phyloP scores from a whole-genome alignment of 2,329 filamentous ascomycete genomes.

The Aspergillus piperis region DNA sequence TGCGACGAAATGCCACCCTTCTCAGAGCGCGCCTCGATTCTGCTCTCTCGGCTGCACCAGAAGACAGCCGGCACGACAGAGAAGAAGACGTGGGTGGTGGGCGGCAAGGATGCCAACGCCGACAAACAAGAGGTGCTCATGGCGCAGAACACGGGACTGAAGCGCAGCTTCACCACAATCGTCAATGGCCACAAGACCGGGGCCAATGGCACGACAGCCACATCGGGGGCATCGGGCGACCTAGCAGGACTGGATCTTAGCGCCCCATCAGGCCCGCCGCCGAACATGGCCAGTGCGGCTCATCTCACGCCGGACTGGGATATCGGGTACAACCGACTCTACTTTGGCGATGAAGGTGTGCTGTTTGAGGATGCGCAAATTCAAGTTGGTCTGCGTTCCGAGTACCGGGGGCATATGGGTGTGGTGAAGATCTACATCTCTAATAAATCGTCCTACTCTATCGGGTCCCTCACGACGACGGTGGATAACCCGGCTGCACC shows the following conservation, averaged over 20 bases:
- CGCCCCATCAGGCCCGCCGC: conserved; percentile 59
- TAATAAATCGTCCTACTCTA: conserved; percentile 83
- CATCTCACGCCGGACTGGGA: conserved; percentile 96
- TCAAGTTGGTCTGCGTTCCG: conserved; percentile 86
- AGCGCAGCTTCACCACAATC: conserved; percentile 73
- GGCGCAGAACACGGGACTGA: conserved; percentile 77
- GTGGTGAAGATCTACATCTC: conserved; percentile 94
- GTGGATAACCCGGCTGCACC: conserved; percentile 68
- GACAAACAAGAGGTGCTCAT: conserved; percentile 78
- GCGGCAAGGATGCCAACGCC: conserved; percentile 88
- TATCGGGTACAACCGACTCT: conserved; percentile 77
- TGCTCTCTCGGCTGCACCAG: conserved; percentile 89
- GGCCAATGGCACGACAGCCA: conserved; percentile 37
- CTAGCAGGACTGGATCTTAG: conserved; percentile 81
- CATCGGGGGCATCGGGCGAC: conserved; percentile 59
- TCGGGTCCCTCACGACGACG: conserved; percentile 92
- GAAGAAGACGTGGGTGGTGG: conserved; percentile 96
- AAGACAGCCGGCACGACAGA: conserved; percentile 92
- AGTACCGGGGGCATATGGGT: conserved; percentile 93
- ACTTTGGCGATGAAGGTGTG: conserved; percentile 79
- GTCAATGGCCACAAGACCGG: conserved; percentile 46
- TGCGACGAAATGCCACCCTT: conserved; percentile 99
- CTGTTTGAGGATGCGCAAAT: conserved; percentile 94
- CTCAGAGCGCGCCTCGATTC: conserved; percentile 86
- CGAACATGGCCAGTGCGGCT: conserved; percentile 87